Percentiles rank a stretch among this genome's conserved stretches.
Conservation (phyloP, 1,139 yeast genomes). For the Arxiozyma telluris region DNA sequence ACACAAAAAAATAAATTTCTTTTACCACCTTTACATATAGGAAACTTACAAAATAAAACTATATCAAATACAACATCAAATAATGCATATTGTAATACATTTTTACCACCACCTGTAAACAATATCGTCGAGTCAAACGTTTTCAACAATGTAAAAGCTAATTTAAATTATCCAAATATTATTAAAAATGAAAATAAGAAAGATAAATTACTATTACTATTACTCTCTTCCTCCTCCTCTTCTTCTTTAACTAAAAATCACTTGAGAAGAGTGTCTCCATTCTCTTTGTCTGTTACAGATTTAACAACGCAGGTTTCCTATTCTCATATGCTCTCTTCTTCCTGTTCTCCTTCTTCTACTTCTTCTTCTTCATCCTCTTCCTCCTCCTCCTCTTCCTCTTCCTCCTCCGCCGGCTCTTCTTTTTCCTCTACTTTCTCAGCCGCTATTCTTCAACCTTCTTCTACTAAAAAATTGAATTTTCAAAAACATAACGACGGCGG, state of each 20-base stretch:
- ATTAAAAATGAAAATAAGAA: neutral
- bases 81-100: too few relatives aligned
- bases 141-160: neutral
- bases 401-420: neutral
- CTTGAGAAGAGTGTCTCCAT: neutral
- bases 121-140: neutral
- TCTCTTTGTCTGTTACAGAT: neutral
- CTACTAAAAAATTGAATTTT: neutral
- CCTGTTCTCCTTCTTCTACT: neutral
- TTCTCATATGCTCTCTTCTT: neutral
- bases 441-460: neutral
- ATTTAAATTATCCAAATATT: too few relatives aligned
- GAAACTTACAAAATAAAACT: too few relatives aligned
- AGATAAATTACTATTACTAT: neutral
- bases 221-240: neutral
- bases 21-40: neutral
- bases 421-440: neutral
- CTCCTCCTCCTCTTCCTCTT: neutral
- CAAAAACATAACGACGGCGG: neutral
- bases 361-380: too few relatives aligned
- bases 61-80: too few relatives aligned
- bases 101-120: neutral
- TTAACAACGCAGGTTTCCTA: neutral
- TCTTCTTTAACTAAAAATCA: too few relatives aligned
- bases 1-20: neutral